phyloP scores from a whole-genome alignment of 257 asterid genomes.

The Jacaranda mimosifolia region DNA sequence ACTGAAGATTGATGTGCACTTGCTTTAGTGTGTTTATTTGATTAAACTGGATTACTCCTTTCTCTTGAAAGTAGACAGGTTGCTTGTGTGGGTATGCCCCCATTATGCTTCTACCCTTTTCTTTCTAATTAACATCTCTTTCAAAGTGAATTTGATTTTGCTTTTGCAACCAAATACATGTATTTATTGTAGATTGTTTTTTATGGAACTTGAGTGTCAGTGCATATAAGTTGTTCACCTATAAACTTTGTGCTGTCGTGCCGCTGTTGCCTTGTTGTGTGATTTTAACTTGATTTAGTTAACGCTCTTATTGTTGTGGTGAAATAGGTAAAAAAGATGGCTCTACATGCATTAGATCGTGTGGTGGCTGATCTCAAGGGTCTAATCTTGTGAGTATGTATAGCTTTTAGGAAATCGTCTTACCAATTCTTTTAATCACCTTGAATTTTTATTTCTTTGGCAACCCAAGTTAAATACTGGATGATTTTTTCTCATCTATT shows the following conservation, averaged over 20 bases:
- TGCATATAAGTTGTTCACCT: neutral
- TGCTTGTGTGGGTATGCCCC: neutral
- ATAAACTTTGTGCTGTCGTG: neutral
- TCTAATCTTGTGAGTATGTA: conserved; percentile 25
- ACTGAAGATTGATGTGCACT: too few species aligned
- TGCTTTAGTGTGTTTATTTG: too few species aligned
- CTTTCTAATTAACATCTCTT: too few species aligned
- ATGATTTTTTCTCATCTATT: neutral
- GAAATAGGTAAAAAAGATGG: conserved; percentile 63
- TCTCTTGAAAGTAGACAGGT: neutral
- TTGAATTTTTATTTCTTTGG: neutral
- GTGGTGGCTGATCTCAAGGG: conserved; percentile 36
- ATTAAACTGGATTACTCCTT: too few species aligned
- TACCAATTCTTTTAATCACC: neutral
- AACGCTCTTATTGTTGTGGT: conserved; percentile 2
- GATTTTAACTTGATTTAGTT: neutral
- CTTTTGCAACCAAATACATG: neutral
- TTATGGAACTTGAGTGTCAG: neutral
- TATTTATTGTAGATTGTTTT: neutral
- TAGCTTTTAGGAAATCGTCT: neutral
- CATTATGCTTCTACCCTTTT: neutral
- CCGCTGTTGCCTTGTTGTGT: neutral
- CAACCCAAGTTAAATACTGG: neutral
- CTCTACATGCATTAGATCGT: conserved; percentile 49
- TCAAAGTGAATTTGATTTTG: neutral